Evolutionary conservation across 495 filamentous ascomycete genomes (phyloP), one percentile per base, ranked within the genome.

Genomic region (Podospora pseudoanserina): DNA sequence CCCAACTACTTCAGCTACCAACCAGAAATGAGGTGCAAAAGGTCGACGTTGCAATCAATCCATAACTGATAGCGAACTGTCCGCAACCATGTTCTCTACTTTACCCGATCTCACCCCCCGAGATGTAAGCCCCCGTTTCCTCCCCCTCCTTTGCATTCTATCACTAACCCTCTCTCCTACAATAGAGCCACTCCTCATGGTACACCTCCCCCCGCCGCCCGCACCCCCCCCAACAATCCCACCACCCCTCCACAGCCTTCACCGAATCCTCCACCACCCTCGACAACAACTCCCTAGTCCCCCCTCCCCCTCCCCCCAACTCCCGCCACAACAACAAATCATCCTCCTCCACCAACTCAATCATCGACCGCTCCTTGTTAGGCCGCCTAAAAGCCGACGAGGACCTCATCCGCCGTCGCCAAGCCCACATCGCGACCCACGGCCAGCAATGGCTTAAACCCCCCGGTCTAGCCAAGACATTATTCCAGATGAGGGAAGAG

Each of bases 391-490:
- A 32, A 32, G 30, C 30, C 30, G 91, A 94, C 75, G 92, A 96
- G 76, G 81, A 84, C 65, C 83, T 86, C 65, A 78, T 92, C 11
- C 86, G 86, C 68, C 81, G 85, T 15, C 89, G 92, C 57, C 91
- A 90, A 73, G 80, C 85, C 26, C 89, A 90, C 71, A 89, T 94
- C 54, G 84, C 87, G 20, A 88, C 87, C 67, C 92, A 92, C 72
- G 92, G 92, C 63, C 86, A 82, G 71, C 86, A 85, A 30, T 96
- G 92, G 92, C 88, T 96, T 70, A 87, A 86, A 63, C 92, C 92
- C 11, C 90, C 90, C 0, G 92, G 92, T 9, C 84, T 92, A 54
- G 67, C 83, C 23, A 94, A 93, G 80, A 93, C 92, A 11, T 83
- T 92, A 71, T 86, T 91, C 68, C 90, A 90, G 65, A 82, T 91